Conservation (phyloP, 345 rosid species). For the Corymbia maculata region DNA sequence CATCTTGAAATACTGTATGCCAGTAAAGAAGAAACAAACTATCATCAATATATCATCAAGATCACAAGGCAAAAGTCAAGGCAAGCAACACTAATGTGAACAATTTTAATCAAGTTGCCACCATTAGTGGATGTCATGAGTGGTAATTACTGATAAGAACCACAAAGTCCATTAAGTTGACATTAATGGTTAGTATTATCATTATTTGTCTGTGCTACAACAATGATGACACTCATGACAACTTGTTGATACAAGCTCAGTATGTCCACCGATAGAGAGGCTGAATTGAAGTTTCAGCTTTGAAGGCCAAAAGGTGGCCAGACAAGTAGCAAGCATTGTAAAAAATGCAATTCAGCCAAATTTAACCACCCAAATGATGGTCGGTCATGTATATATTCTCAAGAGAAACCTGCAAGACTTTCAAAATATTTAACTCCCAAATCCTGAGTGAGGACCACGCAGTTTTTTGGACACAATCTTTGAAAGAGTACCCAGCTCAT, state of each 20-base stretch:
- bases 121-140: background rate
- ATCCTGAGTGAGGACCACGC: background rate
- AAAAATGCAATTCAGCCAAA: background rate
- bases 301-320: background rate
- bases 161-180: background rate
- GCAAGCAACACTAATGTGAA: background rate
- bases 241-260: background rate
- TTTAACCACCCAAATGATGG: background rate
- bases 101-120: background rate
- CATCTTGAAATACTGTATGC: constrained; percentile 82
- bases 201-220: background rate
- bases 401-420: background rate
- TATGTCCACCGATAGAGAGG: background rate
- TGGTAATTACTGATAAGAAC: background rate
- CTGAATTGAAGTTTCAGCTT: background rate
- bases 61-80: background rate
- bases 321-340: background rate
- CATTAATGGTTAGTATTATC: background rate
- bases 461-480: background rate
- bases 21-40: background rate
- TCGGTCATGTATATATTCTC: background rate
- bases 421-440: background rate
- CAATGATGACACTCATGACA: background rate
- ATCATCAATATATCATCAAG: background rate
- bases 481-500: background rate